These are phyloP conservation scores for Populus simonii DNA, from an alignment of 345 rosid genomes.

Conservation along the genomic window DNA sequence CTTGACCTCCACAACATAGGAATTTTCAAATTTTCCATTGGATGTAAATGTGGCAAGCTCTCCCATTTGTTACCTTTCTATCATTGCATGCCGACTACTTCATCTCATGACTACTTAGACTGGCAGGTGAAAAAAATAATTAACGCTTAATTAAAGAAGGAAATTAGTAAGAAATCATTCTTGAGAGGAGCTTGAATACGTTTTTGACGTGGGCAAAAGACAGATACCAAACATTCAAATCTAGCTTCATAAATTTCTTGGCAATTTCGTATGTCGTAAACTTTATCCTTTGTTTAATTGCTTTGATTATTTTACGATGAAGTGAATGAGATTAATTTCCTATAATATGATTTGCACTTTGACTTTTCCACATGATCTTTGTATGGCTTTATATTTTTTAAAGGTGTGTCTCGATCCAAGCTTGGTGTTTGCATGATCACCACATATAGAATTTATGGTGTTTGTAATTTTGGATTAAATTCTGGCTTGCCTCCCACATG, in stretches of 20 bases:
- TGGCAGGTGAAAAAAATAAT: too few relatives aligned
- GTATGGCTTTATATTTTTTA: background rate
- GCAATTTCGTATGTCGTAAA: too few relatives aligned
- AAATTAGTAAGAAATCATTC: too few relatives aligned
- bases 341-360: too few relatives aligned
- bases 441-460: background rate
- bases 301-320: too few relatives aligned
- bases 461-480: too few relatives aligned
- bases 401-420: background rate
- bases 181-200: too few relatives aligned
- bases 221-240: too few relatives aligned
- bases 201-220: too few relatives aligned
- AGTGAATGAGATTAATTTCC: background rate
- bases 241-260: background rate
- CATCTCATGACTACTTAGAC: too few relatives aligned
- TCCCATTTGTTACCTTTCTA: background rate
- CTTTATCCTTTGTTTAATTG: too few relatives aligned
- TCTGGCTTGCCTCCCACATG: background rate
- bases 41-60: background rate
- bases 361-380: background rate
- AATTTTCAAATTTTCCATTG: background rate
- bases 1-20: background rate
- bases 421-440: background rate
- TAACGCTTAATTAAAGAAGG: too few relatives aligned
- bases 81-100: background rate